phyloP scores from a whole-genome alignment of 1,284 basidiomycete genomes.

The Ceratorhiza oryzae-sativae region DNA sequence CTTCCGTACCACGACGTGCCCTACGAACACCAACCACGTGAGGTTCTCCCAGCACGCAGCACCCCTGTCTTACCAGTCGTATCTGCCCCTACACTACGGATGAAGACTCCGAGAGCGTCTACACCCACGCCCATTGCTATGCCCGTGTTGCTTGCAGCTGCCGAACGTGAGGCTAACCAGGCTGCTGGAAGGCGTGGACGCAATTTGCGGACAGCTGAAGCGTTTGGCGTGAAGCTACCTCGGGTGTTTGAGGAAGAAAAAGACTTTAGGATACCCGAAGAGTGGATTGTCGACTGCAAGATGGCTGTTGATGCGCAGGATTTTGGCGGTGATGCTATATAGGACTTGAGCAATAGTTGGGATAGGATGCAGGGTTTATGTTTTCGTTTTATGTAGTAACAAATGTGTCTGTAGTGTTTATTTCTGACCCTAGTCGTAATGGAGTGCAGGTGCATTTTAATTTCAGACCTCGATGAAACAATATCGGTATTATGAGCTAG shows the following conservation, averaged over 20 bases:
- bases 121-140: conserved; percentile 45
- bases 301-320: conserved; percentile 10
- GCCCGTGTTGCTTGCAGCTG: conserved; percentile 59
- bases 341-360: neutral
- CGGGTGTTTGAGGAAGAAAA: conserved; percentile 56
- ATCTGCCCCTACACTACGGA: conserved; percentile 24
- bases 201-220: conserved; percentile 60
- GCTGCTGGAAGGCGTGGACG: conserved; percentile 55
- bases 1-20: conserved; percentile 34
- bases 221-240: conserved; percentile 64
- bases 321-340: neutral
- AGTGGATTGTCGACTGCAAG: conserved; percentile 2
- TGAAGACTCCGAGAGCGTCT: conserved; percentile 38
- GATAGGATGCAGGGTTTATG: neutral
- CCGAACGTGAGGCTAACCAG: conserved; percentile 57
- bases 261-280: conserved; percentile 58
- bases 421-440: neutral
- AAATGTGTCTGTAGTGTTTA: conserved; percentile 8
- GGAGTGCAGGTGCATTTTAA: neutral
- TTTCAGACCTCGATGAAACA: neutral
- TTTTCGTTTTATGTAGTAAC: neutral
- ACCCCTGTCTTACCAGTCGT: conserved; percentile 7
- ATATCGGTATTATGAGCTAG: neutral
- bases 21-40: conserved; percentile 32
- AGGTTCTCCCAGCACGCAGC: neutral